Conservation (phyloP, 75 land plant species). For the Gnetum montanum region DNA sequence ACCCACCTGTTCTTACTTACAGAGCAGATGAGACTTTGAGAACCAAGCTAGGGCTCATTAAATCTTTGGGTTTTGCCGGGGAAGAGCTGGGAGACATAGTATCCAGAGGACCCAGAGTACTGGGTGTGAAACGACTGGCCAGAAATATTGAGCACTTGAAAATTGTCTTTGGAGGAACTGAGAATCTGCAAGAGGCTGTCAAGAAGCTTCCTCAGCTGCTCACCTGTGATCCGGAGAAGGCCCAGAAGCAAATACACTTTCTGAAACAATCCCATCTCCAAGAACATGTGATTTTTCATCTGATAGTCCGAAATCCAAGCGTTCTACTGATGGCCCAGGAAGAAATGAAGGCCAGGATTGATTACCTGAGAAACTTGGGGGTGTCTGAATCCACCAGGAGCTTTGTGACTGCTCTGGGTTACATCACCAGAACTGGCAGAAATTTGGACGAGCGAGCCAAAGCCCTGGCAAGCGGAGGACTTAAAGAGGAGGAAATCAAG, state of each 20-base stretch:
- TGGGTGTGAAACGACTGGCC: too few species aligned
- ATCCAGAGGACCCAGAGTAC: background rate
- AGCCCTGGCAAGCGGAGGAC: background rate
- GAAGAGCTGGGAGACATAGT: background rate
- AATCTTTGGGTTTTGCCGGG: background rate
- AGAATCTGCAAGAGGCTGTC: too few species aligned
- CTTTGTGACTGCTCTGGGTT: background rate
- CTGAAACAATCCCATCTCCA: too few species aligned
- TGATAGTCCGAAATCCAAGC: too few species aligned
- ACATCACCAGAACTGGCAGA: background rate
- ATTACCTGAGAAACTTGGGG: background rate
- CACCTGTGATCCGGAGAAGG: too few species aligned
- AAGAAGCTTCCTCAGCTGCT: too few species aligned
- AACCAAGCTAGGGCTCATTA: background rate
- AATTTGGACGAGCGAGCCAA: background rate
- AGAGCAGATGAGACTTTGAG: background rate
- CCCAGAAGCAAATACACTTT: too few species aligned
- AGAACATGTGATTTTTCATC: too few species aligned
- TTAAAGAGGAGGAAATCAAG: background rate
- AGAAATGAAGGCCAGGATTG: background rate
- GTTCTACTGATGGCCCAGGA: too few species aligned
- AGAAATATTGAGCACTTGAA: too few species aligned
- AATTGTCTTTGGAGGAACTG: too few species aligned
- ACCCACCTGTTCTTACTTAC: background rate
- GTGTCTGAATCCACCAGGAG: background rate